A percentile compares a stretch with the other conserved stretches of the same genome.
Conservation (phyloP, 371 early-diverging fungal genomes). For the Nematocida sp. region DNA sequence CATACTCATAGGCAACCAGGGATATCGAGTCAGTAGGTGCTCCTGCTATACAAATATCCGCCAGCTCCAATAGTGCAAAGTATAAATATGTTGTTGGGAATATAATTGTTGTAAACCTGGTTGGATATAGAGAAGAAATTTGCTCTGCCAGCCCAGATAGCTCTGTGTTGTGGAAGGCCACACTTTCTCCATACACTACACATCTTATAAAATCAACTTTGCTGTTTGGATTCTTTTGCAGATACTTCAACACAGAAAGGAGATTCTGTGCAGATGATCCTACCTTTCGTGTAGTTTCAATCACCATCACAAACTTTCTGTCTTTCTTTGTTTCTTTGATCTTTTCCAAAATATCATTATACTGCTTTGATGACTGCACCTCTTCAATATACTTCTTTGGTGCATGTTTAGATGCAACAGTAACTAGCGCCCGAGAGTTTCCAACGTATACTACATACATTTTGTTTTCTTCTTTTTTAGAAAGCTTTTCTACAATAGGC, state of each 20-base stretch:
- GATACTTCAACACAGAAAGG: conserved; percentile 23
- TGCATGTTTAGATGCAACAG: not conserved
- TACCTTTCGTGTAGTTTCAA: conserved; percentile 46
- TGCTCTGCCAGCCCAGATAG: conserved; percentile 39
- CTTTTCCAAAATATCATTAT: not conserved
- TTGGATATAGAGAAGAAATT: conserved; percentile 21
- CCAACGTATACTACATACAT: conserved; percentile 45
- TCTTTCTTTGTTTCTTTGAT: conserved; percentile 10
- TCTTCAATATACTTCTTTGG: conserved; percentile 33
- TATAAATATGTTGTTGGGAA: conserved; percentile 29
- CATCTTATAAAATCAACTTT: conserved; percentile 34
- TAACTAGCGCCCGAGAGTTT: conserved; percentile 18
- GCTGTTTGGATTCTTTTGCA: conserved; percentile 11
- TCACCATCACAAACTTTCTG: conserved; percentile 34
- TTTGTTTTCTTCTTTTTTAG: conserved; percentile 14
- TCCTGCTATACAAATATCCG: conserved; percentile 34
- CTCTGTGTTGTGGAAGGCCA: conserved; percentile 1
- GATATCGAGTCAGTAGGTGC: conserved; percentile 42
- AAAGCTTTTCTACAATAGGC: not conserved
- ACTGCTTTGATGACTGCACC: conserved; percentile 5
- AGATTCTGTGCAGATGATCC: conserved; percentile 32
- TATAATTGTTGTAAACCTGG: conserved; percentile 13
- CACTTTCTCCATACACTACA: conserved; percentile 50
- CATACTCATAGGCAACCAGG: conserved; percentile 35
- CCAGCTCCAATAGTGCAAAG: conserved; percentile 20